These are phyloP conservation scores for Fusarium poae DNA, from an alignment of 2,329 filamentous ascomycete species.

Conservation along the genomic window DNA sequence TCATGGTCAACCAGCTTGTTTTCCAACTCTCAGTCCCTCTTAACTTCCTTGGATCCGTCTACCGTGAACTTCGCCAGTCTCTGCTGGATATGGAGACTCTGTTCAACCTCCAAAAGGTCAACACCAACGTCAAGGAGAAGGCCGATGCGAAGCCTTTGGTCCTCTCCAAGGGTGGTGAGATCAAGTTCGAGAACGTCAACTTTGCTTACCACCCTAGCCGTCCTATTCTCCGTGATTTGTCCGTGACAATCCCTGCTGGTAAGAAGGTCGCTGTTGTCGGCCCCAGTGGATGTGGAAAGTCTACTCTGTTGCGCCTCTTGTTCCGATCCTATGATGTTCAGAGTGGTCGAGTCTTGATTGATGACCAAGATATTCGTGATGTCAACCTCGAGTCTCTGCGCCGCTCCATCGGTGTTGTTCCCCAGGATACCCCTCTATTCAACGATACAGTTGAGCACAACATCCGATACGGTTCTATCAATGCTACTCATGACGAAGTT, in stretches of 20 bases:
- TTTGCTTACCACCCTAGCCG: constrained; percentile 92
- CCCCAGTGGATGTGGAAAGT: constrained; percentile 95
- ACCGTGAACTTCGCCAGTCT: constrained; percentile 93
- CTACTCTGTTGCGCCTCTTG: constrained; percentile 87
- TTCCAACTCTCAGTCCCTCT: constrained; percentile 97
- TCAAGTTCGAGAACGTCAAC: constrained; percentile 92
- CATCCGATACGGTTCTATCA: constrained; percentile 89
- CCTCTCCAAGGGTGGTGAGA: constrained; percentile 84
- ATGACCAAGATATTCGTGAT: constrained; percentile 90
- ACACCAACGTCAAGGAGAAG: constrained; percentile 84
- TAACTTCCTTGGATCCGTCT: constrained; percentile 98
- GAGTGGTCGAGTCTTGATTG: constrained; percentile 85
- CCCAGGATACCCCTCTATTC: constrained; percentile 96
- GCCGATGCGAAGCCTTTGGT: constrained; percentile 79
- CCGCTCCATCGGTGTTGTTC: constrained; percentile 90
- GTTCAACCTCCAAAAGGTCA: constrained; percentile 97
- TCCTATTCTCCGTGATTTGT: constrained; percentile 87
- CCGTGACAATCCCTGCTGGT: constrained; percentile 90
- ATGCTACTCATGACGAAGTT: constrained; percentile 79
- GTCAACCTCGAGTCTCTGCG: constrained; percentile 87
- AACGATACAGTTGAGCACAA: constrained; percentile 97
- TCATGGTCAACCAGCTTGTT: constrained; percentile 99
- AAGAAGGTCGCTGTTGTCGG: constrained; percentile 97
- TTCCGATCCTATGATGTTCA: constrained; percentile 97
- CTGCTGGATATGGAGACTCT: constrained; percentile 98